Evolutionary conservation across 148 eudicot species (phyloP).

Genomic region (Dianthus caryophyllus): DNA sequence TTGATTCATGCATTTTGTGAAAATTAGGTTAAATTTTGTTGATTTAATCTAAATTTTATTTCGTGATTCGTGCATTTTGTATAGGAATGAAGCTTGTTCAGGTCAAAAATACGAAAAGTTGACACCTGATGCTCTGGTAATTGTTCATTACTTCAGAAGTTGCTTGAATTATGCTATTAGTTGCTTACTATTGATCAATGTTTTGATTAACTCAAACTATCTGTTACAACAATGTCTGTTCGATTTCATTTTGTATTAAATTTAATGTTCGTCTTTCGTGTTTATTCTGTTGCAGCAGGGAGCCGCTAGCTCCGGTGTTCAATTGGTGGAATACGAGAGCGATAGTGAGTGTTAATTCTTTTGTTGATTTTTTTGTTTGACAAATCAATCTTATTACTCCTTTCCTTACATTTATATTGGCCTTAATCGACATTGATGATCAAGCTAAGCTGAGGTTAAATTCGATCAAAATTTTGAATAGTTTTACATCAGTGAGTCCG

Average conservation of each 20-base stretch:
- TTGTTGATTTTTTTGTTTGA: background rate
- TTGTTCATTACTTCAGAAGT: background rate
- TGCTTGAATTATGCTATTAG: background rate
- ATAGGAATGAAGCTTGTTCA: constrained; percentile 57
- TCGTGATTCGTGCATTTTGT: background rate
- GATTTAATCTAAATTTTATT: background rate
- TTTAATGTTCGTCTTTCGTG: background rate
- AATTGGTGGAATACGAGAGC: constrained; percentile 61
- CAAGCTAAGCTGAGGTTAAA: background rate
- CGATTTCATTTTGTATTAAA: background rate
- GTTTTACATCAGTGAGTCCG: background rate
- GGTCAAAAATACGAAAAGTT: constrained; percentile 40
- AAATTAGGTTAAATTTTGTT: background rate
- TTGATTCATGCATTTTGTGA: too few relatives aligned
- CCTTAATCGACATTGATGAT: background rate
- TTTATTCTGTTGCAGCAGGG: constrained; percentile 34
- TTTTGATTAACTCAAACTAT: background rate
- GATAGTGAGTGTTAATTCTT: constrained; percentile 52
- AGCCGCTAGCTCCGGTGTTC: constrained; percentile 29
- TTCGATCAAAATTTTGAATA: background rate
- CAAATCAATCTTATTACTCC: background rate
- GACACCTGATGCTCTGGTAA: constrained; percentile 54
- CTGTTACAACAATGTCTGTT: too few relatives aligned
- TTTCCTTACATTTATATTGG: background rate
- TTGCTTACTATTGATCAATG: background rate